phyloP scores from a whole-genome alignment of 306 rosid genomes.

The Glycine latifolia region DNA sequence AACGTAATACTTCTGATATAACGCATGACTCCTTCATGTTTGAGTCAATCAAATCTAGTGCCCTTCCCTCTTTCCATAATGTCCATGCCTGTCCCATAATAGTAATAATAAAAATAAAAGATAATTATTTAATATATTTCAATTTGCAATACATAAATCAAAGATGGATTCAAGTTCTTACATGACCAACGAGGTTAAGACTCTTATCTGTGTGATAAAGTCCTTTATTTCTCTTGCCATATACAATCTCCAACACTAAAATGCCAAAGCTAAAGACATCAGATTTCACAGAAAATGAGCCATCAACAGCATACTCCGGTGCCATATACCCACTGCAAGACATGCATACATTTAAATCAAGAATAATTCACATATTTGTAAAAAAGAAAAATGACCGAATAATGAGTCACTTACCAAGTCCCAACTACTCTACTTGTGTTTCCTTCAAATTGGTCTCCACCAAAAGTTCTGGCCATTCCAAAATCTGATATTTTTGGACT shows the following conservation, averaged over 20 bases:
- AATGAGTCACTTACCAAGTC: conserved; percentile 53
- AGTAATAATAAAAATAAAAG: too few relatives aligned
- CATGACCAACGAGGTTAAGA: conserved; percentile 61
- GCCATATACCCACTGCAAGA: background rate
- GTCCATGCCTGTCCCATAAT: conserved; percentile 54
- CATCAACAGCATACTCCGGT: too few relatives aligned
- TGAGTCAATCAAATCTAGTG: conserved; percentile 46
- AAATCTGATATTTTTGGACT: too few relatives aligned
- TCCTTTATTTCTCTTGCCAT: conserved; percentile 60
- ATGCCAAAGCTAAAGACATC: conserved; percentile 50
- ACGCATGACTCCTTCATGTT: conserved; percentile 40
- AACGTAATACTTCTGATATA: conserved; percentile 51
- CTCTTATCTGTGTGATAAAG: conserved; percentile 47
- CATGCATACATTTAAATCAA: background rate
- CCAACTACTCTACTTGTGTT: background rate
- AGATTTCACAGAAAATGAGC: too few relatives aligned
- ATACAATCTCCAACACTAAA: conserved; percentile 57
- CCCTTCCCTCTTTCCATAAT: conserved; percentile 55
- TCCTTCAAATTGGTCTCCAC: conserved; percentile 22
- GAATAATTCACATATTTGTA: background rate
- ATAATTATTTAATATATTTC: background rate
- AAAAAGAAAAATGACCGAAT: too few relatives aligned
- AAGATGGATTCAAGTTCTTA: conserved; percentile 40
- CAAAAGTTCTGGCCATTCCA: background rate
- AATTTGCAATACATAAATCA: background rate